Conservation (phyloP, 1,284 basidiomycete species). For the Austroboletus novae-zelandiae region DNA sequence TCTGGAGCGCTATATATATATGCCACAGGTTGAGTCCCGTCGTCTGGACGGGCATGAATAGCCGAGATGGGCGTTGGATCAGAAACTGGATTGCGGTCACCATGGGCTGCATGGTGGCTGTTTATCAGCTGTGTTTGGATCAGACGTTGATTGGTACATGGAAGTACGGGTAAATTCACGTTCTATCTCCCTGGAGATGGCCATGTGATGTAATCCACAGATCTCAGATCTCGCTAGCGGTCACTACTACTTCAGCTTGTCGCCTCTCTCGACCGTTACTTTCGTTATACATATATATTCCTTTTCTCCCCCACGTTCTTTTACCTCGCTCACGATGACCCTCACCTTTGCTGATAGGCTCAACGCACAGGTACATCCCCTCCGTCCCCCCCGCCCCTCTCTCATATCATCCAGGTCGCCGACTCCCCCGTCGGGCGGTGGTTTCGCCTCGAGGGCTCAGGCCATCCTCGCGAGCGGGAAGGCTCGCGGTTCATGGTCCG, state of each 20-base stretch:
- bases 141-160: slow-evolving; percentile 1
- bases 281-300: slow-evolving; percentile 25
- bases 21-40: too few relatives aligned
- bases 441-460: slow-evolving; percentile 84
- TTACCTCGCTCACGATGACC: slow-evolving; percentile 31
- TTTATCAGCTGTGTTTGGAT: neutral
- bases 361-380: slow-evolving; percentile 38
- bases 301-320: slow-evolving; percentile 10
- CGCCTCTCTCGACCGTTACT: neutral
- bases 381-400: neutral
- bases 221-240: slow-evolving; percentile 20
- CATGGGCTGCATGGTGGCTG: neutral
- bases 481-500: slow-evolving; percentile 75
- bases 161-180: slow-evolving; percentile 16
- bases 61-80: neutral
- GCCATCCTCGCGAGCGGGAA: slow-evolving; percentile 69
- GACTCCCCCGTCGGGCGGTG: slow-evolving; percentile 71
- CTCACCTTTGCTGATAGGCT: slow-evolving; percentile 40
- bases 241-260: neutral
- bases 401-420: slow-evolving; percentile 49
- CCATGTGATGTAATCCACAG: slow-evolving; percentile 12
- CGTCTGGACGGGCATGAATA: neutral
- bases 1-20: too few relatives aligned
- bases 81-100: neutral
- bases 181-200: slow-evolving; percentile 25